A percentile compares a stretch with the other conserved stretches of the same genome.
phyloP scores from a whole-genome alignment of 106 monocot species.

The Platanthera guangdongensis region DNA sequence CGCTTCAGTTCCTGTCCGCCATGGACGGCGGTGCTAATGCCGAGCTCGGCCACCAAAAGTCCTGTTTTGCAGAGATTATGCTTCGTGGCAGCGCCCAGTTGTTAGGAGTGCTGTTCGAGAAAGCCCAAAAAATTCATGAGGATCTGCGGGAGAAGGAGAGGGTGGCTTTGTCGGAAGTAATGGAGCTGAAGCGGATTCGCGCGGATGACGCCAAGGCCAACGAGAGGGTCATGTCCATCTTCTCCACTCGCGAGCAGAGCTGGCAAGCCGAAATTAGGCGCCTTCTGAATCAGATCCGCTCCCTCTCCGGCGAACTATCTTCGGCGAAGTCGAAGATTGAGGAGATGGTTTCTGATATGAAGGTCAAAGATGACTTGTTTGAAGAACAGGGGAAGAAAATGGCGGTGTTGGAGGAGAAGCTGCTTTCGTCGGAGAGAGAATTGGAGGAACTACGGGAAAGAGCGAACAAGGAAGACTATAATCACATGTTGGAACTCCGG shows the following conservation, averaged over 20 bases:
- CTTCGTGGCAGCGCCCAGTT: constrained; percentile 34
- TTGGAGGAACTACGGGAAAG: constrained; percentile 39
- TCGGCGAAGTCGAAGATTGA: constrained; percentile 21
- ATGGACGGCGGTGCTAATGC: not conserved
- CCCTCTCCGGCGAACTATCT: constrained; percentile 30
- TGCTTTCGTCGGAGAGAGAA: constrained; percentile 26
- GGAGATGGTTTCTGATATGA: constrained; percentile 25
- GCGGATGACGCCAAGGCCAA: constrained; percentile 82
- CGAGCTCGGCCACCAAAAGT: constrained; percentile 11
- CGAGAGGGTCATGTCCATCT: constrained; percentile 81
- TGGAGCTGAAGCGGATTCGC: constrained; percentile 40
- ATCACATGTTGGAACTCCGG: constrained; percentile 39
- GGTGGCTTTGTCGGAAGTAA: constrained; percentile 24
- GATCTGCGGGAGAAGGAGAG: constrained; percentile 24
- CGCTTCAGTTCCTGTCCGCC: constrained; percentile 15
- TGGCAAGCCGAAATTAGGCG: constrained; percentile 69
- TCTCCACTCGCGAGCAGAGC: constrained; percentile 67
- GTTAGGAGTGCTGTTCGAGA: constrained; percentile 36
- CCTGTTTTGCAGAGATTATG: constrained; percentile 8
- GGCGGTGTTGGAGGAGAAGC: constrained; percentile 38
- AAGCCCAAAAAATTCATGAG: constrained; percentile 10
- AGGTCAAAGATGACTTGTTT: constrained; percentile 23
- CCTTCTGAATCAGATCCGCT: constrained; percentile 52
- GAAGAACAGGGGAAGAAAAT: constrained; percentile 30
- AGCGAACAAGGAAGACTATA: constrained; percentile 28